Conservation (phyloP, 192 early-diverging fungal species). For the Coemansia sp. region DNA sequence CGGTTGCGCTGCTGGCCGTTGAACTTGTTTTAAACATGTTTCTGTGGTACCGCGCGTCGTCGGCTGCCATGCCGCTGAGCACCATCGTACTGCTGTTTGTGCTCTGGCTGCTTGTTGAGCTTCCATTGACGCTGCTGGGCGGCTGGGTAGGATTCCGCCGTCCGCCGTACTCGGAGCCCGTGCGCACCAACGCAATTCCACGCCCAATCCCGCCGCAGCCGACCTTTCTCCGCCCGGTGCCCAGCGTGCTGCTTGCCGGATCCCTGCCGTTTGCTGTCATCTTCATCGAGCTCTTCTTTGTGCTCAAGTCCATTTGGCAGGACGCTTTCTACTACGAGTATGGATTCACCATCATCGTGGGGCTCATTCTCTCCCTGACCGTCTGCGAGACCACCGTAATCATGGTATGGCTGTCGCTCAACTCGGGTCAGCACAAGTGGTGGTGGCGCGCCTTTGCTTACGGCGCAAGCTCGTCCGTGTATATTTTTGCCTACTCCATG, state of each 20-base stretch:
- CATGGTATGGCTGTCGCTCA: constrained; percentile 69
- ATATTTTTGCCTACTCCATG: constrained; percentile 80
- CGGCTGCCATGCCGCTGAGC: constrained; percentile 87
- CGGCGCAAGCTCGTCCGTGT: constrained; percentile 70
- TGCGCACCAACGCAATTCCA: constrained; percentile 89
- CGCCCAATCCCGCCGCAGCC: constrained; percentile 84
- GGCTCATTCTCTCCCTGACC: constrained; percentile 61
- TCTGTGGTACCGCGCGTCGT: constrained; percentile 82
- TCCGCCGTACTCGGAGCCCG: constrained; percentile 78
- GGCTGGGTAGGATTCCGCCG: constrained; percentile 84
- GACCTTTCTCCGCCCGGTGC: constrained; percentile 63
- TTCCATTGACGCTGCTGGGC: constrained; percentile 80
- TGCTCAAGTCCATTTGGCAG: constrained; percentile 71
- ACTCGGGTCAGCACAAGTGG: constrained; percentile 76
- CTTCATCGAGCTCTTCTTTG: constrained; percentile 73
- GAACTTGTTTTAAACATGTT: constrained; percentile 82
- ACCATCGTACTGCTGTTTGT: constrained; percentile 76
- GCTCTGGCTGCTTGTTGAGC: constrained; percentile 79
- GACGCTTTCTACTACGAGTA: constrained; percentile 69
- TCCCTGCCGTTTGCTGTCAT: constrained; percentile 71
- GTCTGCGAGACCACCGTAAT: constrained; percentile 68
- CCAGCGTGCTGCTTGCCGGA: constrained; percentile 66
- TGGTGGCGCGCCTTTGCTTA: constrained; percentile 92
- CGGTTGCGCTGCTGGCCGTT: constrained; percentile 60
- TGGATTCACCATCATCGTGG: constrained; percentile 61